Evolutionary conservation across 73 alveolate species (phyloP).

Genomic region (Uronychia binucleata): DNA sequence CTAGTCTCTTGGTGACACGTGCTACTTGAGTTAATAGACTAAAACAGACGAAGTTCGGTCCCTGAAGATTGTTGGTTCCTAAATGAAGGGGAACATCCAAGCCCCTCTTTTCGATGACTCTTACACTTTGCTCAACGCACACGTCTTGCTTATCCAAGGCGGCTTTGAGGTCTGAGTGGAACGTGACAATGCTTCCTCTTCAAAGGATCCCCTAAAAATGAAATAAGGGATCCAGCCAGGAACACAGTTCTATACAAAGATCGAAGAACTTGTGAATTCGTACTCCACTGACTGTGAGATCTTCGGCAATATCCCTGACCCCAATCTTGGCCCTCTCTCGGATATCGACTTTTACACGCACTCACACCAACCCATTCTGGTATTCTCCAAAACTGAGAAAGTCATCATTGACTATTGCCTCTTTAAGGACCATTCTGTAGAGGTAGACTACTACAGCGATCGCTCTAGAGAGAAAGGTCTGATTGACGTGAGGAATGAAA

Average conservation of each 20-base stretch:
- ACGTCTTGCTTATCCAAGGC: not conserved
- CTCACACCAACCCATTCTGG: not conserved
- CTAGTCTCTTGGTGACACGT: not conserved
- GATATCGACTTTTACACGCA: not conserved
- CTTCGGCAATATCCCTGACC: not conserved
- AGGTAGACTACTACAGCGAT: not conserved
- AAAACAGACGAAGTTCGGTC: not conserved
- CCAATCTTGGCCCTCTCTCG: not conserved
- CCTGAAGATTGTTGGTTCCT: not conserved
- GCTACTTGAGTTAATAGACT: not conserved
- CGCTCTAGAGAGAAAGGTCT: not conserved
- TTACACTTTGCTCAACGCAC: not conserved
- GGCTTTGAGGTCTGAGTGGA: not conserved
- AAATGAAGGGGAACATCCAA: not conserved
- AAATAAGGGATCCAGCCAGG: not conserved
- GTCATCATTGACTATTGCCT: not conserved
- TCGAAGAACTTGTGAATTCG: not conserved
- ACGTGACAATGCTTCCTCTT: not conserved
- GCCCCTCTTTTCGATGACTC: not conserved
- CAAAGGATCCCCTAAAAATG: not conserved
- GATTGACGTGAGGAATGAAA: not conserved
- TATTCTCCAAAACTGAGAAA: not conserved
- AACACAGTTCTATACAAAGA: not conserved
- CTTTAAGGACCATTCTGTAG: not conserved
- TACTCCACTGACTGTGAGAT: not conserved